These are phyloP conservation scores for Takakia lepidozioides DNA, from an alignment of 225 moss, liverwort and hornwort genomes.

Conservation along the genomic window DNA sequence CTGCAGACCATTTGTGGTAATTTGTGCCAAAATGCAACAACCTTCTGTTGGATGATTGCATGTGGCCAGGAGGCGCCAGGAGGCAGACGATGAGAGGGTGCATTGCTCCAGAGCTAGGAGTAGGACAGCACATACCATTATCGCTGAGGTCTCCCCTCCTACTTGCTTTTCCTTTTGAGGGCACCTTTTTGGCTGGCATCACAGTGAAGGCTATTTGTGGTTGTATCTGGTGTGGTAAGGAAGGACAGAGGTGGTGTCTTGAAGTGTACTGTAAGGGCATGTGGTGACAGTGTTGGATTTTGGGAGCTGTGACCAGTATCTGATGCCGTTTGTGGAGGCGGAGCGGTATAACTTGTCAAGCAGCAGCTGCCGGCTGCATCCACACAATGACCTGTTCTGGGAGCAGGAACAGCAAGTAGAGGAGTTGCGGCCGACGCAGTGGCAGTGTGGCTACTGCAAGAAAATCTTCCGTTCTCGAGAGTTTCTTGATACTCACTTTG, in stretches of 20 bases:
- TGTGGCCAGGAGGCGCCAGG: constrained; percentile 35
- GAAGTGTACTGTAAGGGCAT: background rate
- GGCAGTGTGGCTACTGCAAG: constrained; percentile 86
- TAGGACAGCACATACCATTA: constrained; percentile 55
- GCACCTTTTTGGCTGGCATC: background rate
- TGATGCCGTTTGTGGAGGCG: constrained; percentile 76
- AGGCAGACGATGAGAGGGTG: constrained; percentile 53
- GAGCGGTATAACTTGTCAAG: constrained; percentile 66
- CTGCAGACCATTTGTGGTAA: too few species aligned
- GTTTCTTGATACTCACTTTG: constrained; percentile 76
- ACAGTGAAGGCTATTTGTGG: constrained; percentile 4
- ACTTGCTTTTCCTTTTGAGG: background rate
- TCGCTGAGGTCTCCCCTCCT: constrained; percentile 56
- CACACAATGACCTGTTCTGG: constrained; percentile 56
- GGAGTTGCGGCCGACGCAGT: constrained; percentile 65
- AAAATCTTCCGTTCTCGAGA: constrained; percentile 72
- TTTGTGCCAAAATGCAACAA: too few species aligned
- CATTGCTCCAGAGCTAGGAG: constrained; percentile 90
- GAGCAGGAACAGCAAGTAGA: constrained; percentile 69
- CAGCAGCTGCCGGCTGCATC: constrained; percentile 59
- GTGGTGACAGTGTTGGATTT: background rate
- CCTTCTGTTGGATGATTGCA: too few species aligned
- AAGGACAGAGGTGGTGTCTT: too few species aligned
- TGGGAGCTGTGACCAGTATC: constrained; percentile 60
- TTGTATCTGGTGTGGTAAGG: background rate